Evolutionary conservation across 2,329 filamentous ascomycete genomes (phyloP), one percentile per base, ranked within the genome.

Genomic region (Pleomassaria siparia): DNA sequence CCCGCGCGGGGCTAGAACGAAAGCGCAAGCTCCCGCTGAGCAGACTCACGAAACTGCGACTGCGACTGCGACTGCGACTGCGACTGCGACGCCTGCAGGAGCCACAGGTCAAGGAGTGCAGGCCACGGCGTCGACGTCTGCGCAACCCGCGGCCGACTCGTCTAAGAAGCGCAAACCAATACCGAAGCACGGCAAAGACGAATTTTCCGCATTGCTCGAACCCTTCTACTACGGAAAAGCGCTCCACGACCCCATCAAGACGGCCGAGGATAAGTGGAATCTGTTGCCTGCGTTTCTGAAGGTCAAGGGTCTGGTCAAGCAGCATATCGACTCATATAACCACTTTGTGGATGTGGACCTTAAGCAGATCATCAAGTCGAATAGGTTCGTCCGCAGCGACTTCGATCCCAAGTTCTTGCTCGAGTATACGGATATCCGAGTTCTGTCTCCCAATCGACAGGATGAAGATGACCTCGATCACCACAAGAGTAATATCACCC

Each of bases 291-390:
- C 94, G n/a, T 99, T 99, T 71, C 77, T 99, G 49, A 96, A 96
- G 72, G 91, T 96, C 63, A 99, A 99, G 74, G 91, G 91, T 47
- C 78, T 96, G 47, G 91, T 96, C 44, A 96, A 96, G 72, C 92
- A 97, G 77, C 91, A 96, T 71, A 92, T 96, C 66, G 95, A 99
- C 76, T 97, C 94, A 20, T 99, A 95, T 80, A 96, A 99, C 74
- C 96, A 94, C 74, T 97, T 99, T 62, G 88, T 96, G 58, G 90
- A 99, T 60, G 88, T 95, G 47, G 91, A 97, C 68, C 85, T 99
- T 70, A 96, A 96, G 74, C 91, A 96, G 63, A 99, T 99, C 60
- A 87, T 99, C 57, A 86, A 89, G 67, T 89, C 92, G 43, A 97
- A 96, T 69, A 85, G 87, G 40, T 87, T 85, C 32, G 88, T 99